Evolutionary conservation across 139 green algal genomes (phyloP).

Genomic region (Raphidocelis subcapitata): DNA sequence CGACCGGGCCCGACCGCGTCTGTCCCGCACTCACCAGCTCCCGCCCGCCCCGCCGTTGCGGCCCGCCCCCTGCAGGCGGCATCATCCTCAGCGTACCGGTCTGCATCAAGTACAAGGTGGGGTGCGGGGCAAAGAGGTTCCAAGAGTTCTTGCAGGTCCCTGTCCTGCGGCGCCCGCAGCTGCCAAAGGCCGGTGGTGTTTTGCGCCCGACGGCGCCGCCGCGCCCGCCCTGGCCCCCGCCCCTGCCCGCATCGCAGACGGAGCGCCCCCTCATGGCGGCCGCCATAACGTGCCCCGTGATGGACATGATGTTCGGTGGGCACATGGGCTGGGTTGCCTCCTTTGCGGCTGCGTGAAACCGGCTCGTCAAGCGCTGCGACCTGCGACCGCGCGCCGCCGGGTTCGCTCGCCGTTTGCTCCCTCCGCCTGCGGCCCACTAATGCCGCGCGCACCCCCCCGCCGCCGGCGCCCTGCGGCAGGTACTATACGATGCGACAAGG

Average conservation of each 20-base stretch:
- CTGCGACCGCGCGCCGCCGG: not conserved
- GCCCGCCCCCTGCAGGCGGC: slow-evolving; percentile 12
- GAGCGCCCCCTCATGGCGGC: slow-evolving; percentile 23
- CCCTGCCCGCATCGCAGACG: too few species aligned
- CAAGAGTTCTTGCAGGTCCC: not conserved
- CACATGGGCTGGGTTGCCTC: not conserved
- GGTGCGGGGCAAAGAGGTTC: not conserved
- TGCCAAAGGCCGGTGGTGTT: not conserved
- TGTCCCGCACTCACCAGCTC: too few species aligned
- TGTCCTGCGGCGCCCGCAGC: not conserved
- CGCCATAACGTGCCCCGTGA: slow-evolving; percentile 14
- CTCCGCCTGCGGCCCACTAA: not conserved
- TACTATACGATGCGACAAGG: slow-evolving; percentile 1
- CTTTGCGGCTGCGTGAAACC: not conserved
- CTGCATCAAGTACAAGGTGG: slow-evolving; percentile 20
- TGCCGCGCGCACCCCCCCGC: not conserved
- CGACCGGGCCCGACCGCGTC: too few species aligned
- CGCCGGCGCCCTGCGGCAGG: not conserved
- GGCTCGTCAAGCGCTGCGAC: not conserved
- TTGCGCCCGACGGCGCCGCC: too few species aligned
- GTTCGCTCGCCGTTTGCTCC: not conserved
- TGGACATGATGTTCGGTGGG: slow-evolving; percentile 23
- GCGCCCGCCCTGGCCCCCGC: too few species aligned
- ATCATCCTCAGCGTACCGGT: slow-evolving; percentile 3
- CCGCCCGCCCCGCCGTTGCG: too few species aligned